A percentile compares a stretch with the other conserved stretches of the same genome.
Evolutionary conservation across 352 stramenopile genomes (phyloP).

Genomic region (Phytophthora rubi): DNA sequence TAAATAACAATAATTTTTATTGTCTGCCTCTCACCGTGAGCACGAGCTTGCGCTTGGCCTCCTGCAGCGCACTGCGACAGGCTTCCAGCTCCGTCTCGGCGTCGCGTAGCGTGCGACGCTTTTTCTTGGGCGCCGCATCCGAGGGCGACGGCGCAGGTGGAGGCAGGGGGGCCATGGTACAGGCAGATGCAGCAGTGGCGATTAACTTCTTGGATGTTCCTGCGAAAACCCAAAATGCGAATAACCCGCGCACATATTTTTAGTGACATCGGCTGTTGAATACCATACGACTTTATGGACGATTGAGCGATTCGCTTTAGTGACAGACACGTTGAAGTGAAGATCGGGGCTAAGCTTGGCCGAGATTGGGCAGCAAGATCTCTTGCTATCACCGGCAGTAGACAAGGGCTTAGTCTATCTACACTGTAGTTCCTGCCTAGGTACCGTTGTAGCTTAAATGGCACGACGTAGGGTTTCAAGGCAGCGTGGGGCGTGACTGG

Average conservation of each 20-base stretch:
- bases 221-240: slow-evolving; percentile 18
- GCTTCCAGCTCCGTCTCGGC: slow-evolving; percentile 64
- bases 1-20: too few relatives aligned
- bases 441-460: too few relatives aligned
- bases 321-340: neutral
- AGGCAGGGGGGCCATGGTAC: slow-evolving; percentile 18
- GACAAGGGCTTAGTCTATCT: too few relatives aligned
- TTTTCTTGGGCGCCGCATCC: slow-evolving; percentile 55
- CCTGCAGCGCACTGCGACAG: slow-evolving; percentile 54
- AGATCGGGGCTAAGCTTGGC: neutral
- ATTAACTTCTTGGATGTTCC: slow-evolving; percentile 9
- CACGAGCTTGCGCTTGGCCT: slow-evolving; percentile 72
- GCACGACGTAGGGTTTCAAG: too few relatives aligned
- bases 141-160: slow-evolving; percentile 9
- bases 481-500: too few relatives aligned
- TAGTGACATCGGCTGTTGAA: neutral
- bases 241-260: neutral
- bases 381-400: too few relatives aligned
- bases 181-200: neutral
- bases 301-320: neutral
- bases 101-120: slow-evolving; percentile 73
- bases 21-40: slow-evolving; percentile 44
- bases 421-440: too few relatives aligned
- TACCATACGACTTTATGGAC: neutral
- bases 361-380: too few relatives aligned